Conservation (phyloP, 2,329 filamentous ascomycete species). For the Penicillium hesseltinei region DNA sequence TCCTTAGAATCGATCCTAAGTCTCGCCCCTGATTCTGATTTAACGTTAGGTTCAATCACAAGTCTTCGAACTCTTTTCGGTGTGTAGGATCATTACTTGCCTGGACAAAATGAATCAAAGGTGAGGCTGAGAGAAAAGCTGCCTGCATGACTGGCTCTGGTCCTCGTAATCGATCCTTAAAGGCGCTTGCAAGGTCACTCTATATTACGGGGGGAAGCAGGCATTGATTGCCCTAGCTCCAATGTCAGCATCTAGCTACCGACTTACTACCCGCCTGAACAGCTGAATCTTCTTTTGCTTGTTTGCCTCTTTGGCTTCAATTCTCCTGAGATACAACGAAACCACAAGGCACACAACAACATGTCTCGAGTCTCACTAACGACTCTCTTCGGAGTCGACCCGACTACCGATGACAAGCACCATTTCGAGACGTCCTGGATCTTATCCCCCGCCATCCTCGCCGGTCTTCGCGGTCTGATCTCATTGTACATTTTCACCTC, state of each 20-base stretch:
- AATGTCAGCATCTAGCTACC: background rate
- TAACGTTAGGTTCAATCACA: background rate
- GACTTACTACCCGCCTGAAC: background rate
- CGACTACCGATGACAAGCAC: conserved; percentile 49
- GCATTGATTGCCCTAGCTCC: background rate
- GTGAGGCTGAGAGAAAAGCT: background rate
- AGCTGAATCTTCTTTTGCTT: background rate
- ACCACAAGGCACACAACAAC: background rate
- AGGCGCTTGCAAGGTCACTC: background rate
- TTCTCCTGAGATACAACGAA: background rate
- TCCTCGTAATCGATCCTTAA: background rate
- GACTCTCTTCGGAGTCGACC: conserved; percentile 36
- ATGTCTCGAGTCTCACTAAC: conserved; percentile 22
- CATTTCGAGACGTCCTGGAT: conserved; percentile 81
- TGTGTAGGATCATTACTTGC: background rate
- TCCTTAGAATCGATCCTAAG: background rate
- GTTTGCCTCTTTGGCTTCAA: background rate
- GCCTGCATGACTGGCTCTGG: background rate
- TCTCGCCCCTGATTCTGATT: background rate
- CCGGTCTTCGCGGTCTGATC: conserved; percentile 51
- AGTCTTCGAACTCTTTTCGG: background rate
- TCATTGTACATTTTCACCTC: conserved; percentile 64
- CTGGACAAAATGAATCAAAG: background rate
- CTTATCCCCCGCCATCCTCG: conserved; percentile 64
- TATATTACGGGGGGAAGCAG: background rate